Percentiles rank a stretch among this genome's conserved stretches.
Evolutionary conservation across 2,329 filamentous ascomycete species (phyloP).

Genomic region (Juglanconis sp.): DNA sequence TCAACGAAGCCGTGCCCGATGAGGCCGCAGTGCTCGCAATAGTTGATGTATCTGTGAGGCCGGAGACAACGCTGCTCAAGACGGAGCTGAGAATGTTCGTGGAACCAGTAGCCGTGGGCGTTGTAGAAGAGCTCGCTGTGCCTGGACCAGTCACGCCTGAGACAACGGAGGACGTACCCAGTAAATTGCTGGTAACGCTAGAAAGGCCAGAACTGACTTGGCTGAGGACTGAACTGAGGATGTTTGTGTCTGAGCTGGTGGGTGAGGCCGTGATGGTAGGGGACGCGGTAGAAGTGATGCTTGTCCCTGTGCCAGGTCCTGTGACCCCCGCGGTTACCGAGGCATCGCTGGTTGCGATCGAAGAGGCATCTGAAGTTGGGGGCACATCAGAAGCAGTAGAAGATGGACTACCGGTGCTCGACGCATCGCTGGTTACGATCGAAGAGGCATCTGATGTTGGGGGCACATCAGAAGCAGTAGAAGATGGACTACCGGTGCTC

Average conservation of each 20-base stretch:
- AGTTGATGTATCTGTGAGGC: background rate
- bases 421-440: background rate
- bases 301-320: background rate
- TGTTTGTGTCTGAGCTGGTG: background rate
- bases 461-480: background rate
- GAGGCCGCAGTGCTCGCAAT: background rate
- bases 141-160: slow-evolving; percentile 8
- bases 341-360: background rate
- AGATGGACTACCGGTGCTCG: background rate
- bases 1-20: background rate
- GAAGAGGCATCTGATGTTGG: background rate
- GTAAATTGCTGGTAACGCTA: background rate
- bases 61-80: background rate
- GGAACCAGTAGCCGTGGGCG: background rate
- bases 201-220: slow-evolving; percentile 13
- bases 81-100: background rate
- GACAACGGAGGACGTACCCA: slow-evolving; percentile 9
- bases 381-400: background rate
- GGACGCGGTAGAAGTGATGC: no score
- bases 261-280: background rate
- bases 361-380: background rate
- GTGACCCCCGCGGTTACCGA: background rate
- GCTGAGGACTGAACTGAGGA: background rate
- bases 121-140: background rate
- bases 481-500: no score